Conservation (phyloP, 2,329 filamentous ascomycete species). For the Emydomyces testavorans region DNA sequence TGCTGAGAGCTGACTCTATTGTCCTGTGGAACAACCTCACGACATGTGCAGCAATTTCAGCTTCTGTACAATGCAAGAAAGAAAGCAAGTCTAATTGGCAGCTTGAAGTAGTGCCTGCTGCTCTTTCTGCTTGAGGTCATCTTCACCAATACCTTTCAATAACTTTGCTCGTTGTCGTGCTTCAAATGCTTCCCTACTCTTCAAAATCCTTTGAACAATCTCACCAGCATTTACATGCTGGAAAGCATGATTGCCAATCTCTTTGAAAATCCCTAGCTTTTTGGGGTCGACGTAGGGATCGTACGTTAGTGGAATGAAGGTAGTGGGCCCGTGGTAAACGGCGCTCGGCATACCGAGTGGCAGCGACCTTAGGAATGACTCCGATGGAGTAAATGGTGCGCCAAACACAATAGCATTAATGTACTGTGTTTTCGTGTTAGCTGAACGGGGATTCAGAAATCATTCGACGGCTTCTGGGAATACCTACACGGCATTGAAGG, state of each 20-base stretch:
- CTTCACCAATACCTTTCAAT: constrained; percentile 69
- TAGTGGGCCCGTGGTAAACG: constrained; percentile 93
- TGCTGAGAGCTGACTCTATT: background rate
- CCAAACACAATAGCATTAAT: constrained; percentile 79
- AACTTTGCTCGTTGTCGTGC: constrained; percentile 83
- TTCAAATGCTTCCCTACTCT: constrained; percentile 76
- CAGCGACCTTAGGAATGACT: constrained; percentile 60
- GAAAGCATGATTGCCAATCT: constrained; percentile 68
- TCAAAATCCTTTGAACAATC: constrained; percentile 83
- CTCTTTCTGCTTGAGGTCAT: constrained; percentile 51
- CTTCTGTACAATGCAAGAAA: background rate
- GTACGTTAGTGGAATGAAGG: constrained; percentile 68
- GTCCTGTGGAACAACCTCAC: background rate
- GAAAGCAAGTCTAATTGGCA: background rate
- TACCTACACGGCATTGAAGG: constrained; percentile 72
- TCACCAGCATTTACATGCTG: constrained; percentile 81
- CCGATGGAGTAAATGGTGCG: constrained; percentile 76
- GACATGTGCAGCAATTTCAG: background rate
- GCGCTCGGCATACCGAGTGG: constrained; percentile 63
- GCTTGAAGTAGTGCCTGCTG: constrained; percentile 19
- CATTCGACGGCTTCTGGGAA: constrained; percentile 8
- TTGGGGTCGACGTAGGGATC: constrained; percentile 75
- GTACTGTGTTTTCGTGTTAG: constrained; percentile 46
- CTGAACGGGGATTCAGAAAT: background rate
- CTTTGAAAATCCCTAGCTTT: constrained; percentile 68